A percentile compares a stretch with the other conserved stretches of the same genome.
phyloP scores from a whole-genome alignment of 2,329 filamentous ascomycete species.

The Salinomyces thailandicus region DNA sequence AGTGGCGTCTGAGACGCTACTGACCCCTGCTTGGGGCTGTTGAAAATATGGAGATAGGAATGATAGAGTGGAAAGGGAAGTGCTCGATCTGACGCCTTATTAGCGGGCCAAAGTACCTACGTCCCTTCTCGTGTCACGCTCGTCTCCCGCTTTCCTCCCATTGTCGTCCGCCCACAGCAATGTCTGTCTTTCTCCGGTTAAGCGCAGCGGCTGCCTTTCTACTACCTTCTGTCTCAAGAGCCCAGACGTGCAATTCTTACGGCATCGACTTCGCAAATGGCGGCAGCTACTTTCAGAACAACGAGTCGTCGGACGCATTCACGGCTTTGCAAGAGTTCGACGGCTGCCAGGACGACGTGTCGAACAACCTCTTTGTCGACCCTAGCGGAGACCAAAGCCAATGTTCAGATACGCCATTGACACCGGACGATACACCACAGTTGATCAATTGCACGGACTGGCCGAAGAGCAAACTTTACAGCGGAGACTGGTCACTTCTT shows the following conservation, averaged over 20 bases:
- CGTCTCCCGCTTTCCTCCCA: not conserved
- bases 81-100: too few species aligned
- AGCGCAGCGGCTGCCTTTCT: not conserved
- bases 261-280: conserved; percentile 35
- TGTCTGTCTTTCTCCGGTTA: not conserved
- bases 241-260: conserved; percentile 16
- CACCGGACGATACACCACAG: conserved; percentile 29
- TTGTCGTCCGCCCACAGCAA: not conserved
- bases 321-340: conserved; percentile 35
- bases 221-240: not conserved
- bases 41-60: not conserved
- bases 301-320: conserved; percentile 30
- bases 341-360: conserved; percentile 32
- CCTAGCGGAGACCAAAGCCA: conserved; percentile 31
- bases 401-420: conserved; percentile 32
- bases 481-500: conserved; percentile 35
- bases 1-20: not conserved
- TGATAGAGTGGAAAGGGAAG: too few species aligned
- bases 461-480: conserved; percentile 34
- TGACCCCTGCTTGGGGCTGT: not conserved
- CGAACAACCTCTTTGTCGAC: conserved; percentile 35
- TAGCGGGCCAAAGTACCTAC: too few species aligned
- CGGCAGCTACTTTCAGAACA: conserved; percentile 37
- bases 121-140: too few species aligned
- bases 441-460: conserved; percentile 28